Evolutionary conservation across 1,284 basidiomycete species (phyloP).

Genomic region (Pseudozyma flocculosa): DNA sequence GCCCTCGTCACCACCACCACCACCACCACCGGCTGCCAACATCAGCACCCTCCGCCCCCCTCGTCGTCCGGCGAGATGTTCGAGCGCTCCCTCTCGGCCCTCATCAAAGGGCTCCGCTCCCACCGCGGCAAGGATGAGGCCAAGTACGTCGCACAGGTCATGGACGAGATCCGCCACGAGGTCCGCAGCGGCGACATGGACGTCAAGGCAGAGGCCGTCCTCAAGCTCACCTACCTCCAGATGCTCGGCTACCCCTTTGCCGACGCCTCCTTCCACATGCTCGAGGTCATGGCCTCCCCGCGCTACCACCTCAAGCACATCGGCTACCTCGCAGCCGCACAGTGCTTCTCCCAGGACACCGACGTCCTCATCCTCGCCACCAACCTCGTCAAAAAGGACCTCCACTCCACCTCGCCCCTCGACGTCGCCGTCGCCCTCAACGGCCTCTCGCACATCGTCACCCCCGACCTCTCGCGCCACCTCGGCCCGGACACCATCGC

Average conservation of each 20-base stretch:
- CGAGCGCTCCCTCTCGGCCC: constrained; percentile 51
- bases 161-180: constrained; percentile 79
- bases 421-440: constrained; percentile 81
- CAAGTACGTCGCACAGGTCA: constrained; percentile 60
- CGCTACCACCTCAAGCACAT: constrained; percentile 89
- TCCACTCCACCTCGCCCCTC: constrained; percentile 70
- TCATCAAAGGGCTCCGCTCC: constrained; percentile 57
- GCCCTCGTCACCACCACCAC: too few species aligned
- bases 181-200: constrained; percentile 93
- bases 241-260: constrained; percentile 73
- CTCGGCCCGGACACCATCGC: constrained; percentile 80
- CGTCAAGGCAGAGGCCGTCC: constrained; percentile 87
- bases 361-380: constrained; percentile 97
- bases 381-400: constrained; percentile 95
- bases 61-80: constrained; percentile 49
- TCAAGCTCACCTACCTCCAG: constrained; percentile 95
- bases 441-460: constrained; percentile 83
- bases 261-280: constrained; percentile 69
- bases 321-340: constrained; percentile 89
- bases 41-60: too few species aligned
- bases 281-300: constrained; percentile 95
- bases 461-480: constrained; percentile 83
- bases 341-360: constrained; percentile 89
- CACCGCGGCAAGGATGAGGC: constrained; percentile 59
- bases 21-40: too few species aligned